A percentile compares a stretch with the other conserved stretches of the same genome.
Conservation (phyloP, 1,139 yeast species). For the Scheffersomyces parashehatae region DNA sequence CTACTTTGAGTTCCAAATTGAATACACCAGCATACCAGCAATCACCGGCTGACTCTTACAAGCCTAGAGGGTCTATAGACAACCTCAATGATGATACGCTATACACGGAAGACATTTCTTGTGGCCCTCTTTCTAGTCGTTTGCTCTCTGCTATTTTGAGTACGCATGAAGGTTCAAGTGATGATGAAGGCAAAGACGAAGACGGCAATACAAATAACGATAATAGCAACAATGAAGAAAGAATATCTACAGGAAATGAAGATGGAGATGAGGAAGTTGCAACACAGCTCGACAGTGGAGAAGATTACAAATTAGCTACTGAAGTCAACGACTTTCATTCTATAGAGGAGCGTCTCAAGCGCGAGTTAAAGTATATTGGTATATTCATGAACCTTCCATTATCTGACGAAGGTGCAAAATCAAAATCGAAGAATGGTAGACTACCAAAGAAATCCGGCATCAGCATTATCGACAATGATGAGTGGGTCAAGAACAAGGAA, state of each 20-base stretch:
- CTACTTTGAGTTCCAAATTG: slow-evolving; percentile 42
- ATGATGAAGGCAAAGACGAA: slow-evolving; percentile 22
- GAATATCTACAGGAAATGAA: slow-evolving; percentile 2
- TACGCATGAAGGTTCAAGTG: slow-evolving; percentile 45
- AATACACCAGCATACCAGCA: slow-evolving; percentile 40
- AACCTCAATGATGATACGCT: slow-evolving; percentile 61
- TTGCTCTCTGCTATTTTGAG: slow-evolving; percentile 76
- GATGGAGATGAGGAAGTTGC: slow-evolving; percentile 29
- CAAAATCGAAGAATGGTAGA: slow-evolving; percentile 19
- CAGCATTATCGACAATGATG: slow-evolving; percentile 59
- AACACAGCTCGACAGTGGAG: slow-evolving; percentile 36
- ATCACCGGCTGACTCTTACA: slow-evolving; percentile 44
- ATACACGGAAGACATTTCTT: slow-evolving; percentile 74
- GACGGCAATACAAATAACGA: slow-evolving; percentile 15
- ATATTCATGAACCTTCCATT: slow-evolving; percentile 68
- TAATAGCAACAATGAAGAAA: slow-evolving; percentile 8
- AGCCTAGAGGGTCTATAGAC: slow-evolving; percentile 65
- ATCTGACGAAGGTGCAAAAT: slow-evolving; percentile 26
- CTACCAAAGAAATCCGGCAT: slow-evolving; percentile 23
- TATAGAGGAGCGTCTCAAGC: slow-evolving; percentile 81
- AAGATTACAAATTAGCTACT: slow-evolving; percentile 35
- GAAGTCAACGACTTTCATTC: slow-evolving; percentile 65
- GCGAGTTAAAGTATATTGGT: slow-evolving; percentile 89
- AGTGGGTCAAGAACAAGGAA: slow-evolving; percentile 79
- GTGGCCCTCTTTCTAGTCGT: slow-evolving; percentile 92